Base-by-base conservation (phyloP, 2,329 filamentous ascomycete genomes). In the Nothopassalora personata region DNA sequence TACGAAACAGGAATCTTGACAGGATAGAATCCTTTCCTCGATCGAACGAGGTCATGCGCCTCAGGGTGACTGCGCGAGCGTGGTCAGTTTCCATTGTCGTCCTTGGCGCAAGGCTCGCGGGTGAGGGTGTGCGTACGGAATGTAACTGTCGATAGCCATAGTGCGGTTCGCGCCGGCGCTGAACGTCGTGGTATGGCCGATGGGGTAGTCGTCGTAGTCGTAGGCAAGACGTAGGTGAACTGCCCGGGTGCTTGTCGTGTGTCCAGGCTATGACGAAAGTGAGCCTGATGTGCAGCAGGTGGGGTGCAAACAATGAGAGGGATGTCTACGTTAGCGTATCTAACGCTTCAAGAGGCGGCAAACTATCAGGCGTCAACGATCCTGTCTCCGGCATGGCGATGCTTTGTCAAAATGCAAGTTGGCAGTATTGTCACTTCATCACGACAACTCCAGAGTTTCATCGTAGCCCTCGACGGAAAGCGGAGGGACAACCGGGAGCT, bases 1-100 rank as follows among this genome's bases (percentile, higher is more conserved):
- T 69, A 79, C 76, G 76, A 76, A 46, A 81, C 76, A 43, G 77
- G 78, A 57, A 81, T 80, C 64, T 73, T 74, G 60, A 77, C 71
- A 18, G 76, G 75, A 65, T 79, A 80, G 75, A 78, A 80, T 45
- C 72, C 70, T 66, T 77, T 71, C 51, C 73, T 70, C 53, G 75
- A 71, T 60, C 74, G 68, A 58, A 78, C 77, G 65, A 80, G 75
- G 60, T 74, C 66, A 60, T 78, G 72, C 56, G 76, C 76, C 56
- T 80, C 77, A 63, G 73, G 75, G 72, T 75, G 77, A 63, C 77
- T 79, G 65, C 48, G 34, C 53, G 51, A 19, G 45, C n/a, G 53
- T 45, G 23, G 23, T 46, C 31, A 57, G 33, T 43, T 56, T 53
- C 34, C 49, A 36, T 57, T 45, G 43, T 39, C 51, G 3, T 39